Base-by-base conservation (phyloP, 352 stramenopile genomes). In the Globisporangium solare region DNA sequence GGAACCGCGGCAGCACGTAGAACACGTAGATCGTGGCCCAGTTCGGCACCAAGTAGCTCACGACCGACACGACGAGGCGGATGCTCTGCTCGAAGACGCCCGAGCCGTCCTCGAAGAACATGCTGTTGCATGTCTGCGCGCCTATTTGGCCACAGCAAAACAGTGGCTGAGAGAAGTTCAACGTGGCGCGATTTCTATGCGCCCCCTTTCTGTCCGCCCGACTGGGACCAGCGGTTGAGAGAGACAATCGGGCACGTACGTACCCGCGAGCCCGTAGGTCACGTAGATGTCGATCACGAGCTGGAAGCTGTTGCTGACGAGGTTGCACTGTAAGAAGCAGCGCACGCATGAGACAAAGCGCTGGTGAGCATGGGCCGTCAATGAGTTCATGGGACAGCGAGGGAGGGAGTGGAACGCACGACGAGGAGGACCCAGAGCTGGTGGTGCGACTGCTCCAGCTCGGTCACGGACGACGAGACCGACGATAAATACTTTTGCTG, bases 21-120 rank as follows among this genome's bases (percentile, higher is more conserved):
- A 90, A 90, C 20, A 90, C 79, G 63, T 88, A 88, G 46, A 90
- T 58, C 4, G 58, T 78, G 35, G 75, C 76, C 75, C 75, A 88
- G 52, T 86, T 87, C 14, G 79, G 79, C 32, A 87, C 47, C 41
- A 88, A 52, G 46, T 83, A 85, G 50, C 69, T 76, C 31, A 73
- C 67, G 7, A 81, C 52, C 20, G 77, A 79, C 41, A 90, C 71
- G 40, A 63, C 35, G 5, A 88, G 61, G 11, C 79, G 79, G 39
- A 74, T 54, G 0, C 71, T 70, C 61, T 90, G 79, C 61, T 88
- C 79, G 18, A 87, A 45, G 14, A 71, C 48, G 2, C 77, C 75
- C 0, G 75, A 66, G 31, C 77, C 72, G 54, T 90, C 77, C 35
- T 86, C 66, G 54, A 88, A 88, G 59, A 90, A 90, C 61, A 90